Percentiles rank a stretch among this genome's conserved stretches.
phyloP scores from a whole-genome alignment of 2,329 filamentous ascomycete genomes.

The Verticillium nonalfalfae region DNA sequence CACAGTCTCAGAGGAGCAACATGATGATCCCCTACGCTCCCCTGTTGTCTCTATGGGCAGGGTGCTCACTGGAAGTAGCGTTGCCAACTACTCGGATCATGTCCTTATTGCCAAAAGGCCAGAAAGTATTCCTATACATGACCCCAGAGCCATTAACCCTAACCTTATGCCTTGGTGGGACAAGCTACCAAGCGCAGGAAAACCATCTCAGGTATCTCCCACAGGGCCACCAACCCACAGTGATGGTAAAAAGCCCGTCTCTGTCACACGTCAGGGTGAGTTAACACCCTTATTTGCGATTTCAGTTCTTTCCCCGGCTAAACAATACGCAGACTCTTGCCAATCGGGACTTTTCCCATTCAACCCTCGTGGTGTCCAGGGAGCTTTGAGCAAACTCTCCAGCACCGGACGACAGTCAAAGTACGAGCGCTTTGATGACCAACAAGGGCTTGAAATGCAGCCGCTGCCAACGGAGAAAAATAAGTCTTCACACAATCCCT shows the following conservation, averaged over 20 bases:
- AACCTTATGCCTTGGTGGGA: slow-evolving; percentile 1
- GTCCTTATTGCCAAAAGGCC: background rate
- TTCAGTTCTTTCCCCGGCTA: background rate
- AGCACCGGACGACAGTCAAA: background rate
- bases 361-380: background rate
- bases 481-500: background rate
- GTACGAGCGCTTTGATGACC: background rate
- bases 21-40: background rate
- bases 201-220: background rate
- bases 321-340: background rate
- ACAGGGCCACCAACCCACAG: background rate
- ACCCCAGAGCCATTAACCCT: background rate
- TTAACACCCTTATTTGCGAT: background rate
- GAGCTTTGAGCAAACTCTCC: background rate
- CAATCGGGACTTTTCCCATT: background rate
- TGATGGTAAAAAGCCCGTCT: background rate
- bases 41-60: slow-evolving; percentile 3
- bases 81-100: slow-evolving; percentile 10
- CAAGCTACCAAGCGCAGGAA: background rate
- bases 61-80: slow-evolving; percentile 11
- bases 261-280: background rate
- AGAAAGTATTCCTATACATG: background rate
- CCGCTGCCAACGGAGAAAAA: background rate
- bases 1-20: slow-evolving; percentile 9
- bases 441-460: background rate